These are phyloP conservation scores for Nectriaceae sp. DNA, from an alignment of 2,329 filamentous ascomycete genomes.

Conservation along the genomic window DNA sequence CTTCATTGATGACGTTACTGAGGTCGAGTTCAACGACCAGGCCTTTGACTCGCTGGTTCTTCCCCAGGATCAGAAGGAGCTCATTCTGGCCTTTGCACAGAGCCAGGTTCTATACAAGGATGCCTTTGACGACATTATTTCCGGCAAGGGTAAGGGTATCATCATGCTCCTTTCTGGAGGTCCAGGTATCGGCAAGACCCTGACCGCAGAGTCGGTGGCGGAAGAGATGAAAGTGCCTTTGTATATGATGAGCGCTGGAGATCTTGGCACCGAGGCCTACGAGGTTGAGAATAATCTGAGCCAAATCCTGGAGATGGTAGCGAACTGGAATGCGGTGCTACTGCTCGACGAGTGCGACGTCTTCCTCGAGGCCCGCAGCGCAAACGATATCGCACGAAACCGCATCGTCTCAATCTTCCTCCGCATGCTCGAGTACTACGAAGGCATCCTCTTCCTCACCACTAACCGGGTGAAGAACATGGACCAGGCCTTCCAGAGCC, in stretches of 20 bases:
- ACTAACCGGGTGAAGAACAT: conserved; percentile 49
- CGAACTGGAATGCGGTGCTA: conserved; percentile 47
- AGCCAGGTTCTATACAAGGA: conserved; percentile 44
- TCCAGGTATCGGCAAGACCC: conserved; percentile 52
- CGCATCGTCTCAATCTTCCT: conserved; percentile 41
- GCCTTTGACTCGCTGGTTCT: conserved; percentile 54
- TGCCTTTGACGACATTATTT: conserved; percentile 53
- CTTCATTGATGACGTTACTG: conserved; percentile 45
- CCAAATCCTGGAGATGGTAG: conserved; percentile 63
- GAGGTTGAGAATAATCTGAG: conserved; percentile 64
- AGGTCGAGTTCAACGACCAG: conserved; percentile 49
- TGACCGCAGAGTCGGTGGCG: conserved; percentile 51
- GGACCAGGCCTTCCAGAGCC: conserved; percentile 48
- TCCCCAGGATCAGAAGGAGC: conserved; percentile 50
- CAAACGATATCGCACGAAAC: conserved; percentile 37
- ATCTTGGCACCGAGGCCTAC: conserved; percentile 67
- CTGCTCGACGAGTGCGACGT: conserved; percentile 41
- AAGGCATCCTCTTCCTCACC: conserved; percentile 51
- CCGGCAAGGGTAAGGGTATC: conserved; percentile 52
- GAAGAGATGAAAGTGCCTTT: conserved; percentile 51
- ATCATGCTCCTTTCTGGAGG: conserved; percentile 51
- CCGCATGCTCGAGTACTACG: conserved; percentile 49
- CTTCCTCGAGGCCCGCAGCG: conserved; percentile 42
- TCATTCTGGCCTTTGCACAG: conserved; percentile 52
- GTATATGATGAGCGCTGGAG: conserved; percentile 61